A percentile compares a stretch with the other conserved stretches of the same genome.
phyloP scores from a whole-genome alignment of 768 basidiomycete genomes.

The Wakefieldia striispora region DNA sequence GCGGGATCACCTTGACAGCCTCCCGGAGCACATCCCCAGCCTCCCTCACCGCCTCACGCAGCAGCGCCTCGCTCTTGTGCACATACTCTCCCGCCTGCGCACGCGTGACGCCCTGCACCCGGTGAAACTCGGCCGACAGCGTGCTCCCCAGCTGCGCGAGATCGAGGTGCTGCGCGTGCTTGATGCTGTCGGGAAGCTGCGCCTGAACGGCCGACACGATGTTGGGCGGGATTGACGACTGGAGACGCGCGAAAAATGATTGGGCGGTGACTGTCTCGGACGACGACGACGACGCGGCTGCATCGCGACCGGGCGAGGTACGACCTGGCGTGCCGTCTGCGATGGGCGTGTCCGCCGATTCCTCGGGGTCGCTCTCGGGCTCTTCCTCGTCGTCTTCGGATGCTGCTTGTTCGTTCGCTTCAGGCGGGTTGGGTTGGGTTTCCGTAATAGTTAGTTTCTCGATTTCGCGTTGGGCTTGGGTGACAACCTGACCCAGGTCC shows the following conservation, averaged over 20 bases:
- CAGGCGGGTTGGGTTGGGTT: conserved; percentile 13
- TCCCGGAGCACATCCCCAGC: conserved; percentile 81
- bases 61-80: conserved; percentile 64
- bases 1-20: conserved; percentile 90
- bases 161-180: conserved; percentile 63
- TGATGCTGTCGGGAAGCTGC: conserved; percentile 64
- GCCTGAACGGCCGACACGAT: conserved; percentile 66
- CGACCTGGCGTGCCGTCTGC: conserved; percentile 20
- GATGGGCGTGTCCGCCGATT: conserved; percentile 27
- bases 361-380: conserved; percentile 19
- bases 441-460: conserved; percentile 52
- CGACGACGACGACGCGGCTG: conserved; percentile 18
- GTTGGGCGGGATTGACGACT: conserved; percentile 72
- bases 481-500: conserved; percentile 69
- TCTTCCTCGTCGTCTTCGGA: conserved; percentile 20
- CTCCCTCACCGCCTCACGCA: conserved; percentile 72
- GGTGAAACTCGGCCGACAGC: conserved; percentile 63
- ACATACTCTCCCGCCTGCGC: conserved; percentile 83
- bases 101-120: conserved; percentile 72
- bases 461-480: conserved; percentile 77
- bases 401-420: conserved; percentile 1
- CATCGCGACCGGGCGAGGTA: conserved; percentile 11
- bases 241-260: conserved; percentile 65
- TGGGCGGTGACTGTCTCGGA: conserved; percentile 30
- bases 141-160: conserved; percentile 64